A percentile compares a stretch with the other conserved stretches of the same genome.
Evolutionary conservation across 2,329 filamentous ascomycete species (phyloP).

Genomic region (Ambrosiella xylebori): DNA sequence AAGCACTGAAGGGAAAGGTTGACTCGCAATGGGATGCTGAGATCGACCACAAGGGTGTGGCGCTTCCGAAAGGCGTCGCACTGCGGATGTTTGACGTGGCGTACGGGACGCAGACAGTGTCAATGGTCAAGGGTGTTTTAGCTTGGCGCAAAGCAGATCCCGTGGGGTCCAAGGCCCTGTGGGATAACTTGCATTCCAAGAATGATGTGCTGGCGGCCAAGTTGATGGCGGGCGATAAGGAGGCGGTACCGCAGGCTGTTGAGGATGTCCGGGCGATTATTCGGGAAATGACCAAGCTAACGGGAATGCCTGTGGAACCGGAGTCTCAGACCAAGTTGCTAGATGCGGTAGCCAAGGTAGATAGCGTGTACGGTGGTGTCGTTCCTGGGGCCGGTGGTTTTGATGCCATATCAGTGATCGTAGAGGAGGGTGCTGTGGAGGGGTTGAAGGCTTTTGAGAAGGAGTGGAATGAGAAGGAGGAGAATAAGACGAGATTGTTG

Average conservation of each 20-base stretch:
- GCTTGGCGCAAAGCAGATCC: conserved; percentile 55
- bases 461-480: conserved; percentile 40
- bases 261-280: conserved; percentile 43
- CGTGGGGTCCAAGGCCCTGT: conserved; percentile 44
- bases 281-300: conserved; percentile 55
- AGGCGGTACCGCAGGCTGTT: conserved; percentile 30
- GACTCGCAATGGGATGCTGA: conserved; percentile 59
- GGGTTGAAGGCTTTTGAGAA: conserved; percentile 49
- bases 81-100: conserved; percentile 93
- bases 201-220: conserved; percentile 56
- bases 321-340: conserved; percentile 67
- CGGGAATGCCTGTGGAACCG: conserved; percentile 78
- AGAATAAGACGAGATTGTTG: conserved; percentile 49
- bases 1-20: conserved; percentile 46
- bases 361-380: conserved; percentile 76
- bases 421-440: conserved; percentile 47
- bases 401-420: conserved; percentile 70
- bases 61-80: conserved; percentile 56
- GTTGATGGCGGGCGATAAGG: conserved; percentile 34
- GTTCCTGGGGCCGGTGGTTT: conserved; percentile 90
- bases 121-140: conserved; percentile 88
- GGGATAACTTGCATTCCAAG: conserved; percentile 53
- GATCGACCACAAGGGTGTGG: conserved; percentile 29
- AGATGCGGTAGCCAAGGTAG: conserved; percentile 52
- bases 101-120: conserved; percentile 79